Evolutionary conservation across 257 asterid species (phyloP).

Genomic region (Agastache rugosa): DNA sequence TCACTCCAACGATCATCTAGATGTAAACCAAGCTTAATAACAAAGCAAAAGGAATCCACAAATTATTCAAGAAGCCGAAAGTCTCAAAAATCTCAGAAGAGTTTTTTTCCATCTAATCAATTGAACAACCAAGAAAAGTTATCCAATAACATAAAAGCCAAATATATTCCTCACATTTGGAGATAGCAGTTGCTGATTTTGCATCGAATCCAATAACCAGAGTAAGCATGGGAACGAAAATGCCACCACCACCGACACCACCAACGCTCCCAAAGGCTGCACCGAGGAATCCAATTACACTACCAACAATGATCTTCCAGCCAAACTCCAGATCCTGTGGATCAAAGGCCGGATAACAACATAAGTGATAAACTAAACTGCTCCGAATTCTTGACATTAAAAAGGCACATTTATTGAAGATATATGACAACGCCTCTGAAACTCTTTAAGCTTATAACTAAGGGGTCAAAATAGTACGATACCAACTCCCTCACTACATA

Average conservation of each 20-base stretch:
- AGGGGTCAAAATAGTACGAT: background rate
- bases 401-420: background rate
- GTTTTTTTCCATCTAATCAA: background rate
- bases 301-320: constrained; percentile 77
- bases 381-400: constrained; percentile 13
- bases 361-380: background rate
- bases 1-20: background rate
- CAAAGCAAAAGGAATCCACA: no score
- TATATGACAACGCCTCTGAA: background rate
- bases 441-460: no score
- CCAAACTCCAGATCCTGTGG: constrained; percentile 75
- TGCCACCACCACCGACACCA: constrained; percentile 99
- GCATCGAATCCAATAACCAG: constrained; percentile 89
- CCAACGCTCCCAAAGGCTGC: constrained; percentile 99
- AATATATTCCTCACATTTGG: constrained; percentile 73
- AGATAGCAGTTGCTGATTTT: constrained; percentile 93
- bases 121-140: constrained; percentile 8
- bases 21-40: background rate
- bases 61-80: no score
- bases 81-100: no score
- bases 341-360: constrained; percentile 20
- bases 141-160: constrained; percentile 6
- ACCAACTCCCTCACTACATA: constrained; percentile 1
- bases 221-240: constrained; percentile 94
- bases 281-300: constrained; percentile 89